A percentile compares a stretch with the other conserved stretches of the same genome.
These are phyloP conservation scores for Chaetothyriales sp. DNA, from an alignment of 2,329 filamentous ascomycete genomes.

Conservation along the genomic window DNA sequence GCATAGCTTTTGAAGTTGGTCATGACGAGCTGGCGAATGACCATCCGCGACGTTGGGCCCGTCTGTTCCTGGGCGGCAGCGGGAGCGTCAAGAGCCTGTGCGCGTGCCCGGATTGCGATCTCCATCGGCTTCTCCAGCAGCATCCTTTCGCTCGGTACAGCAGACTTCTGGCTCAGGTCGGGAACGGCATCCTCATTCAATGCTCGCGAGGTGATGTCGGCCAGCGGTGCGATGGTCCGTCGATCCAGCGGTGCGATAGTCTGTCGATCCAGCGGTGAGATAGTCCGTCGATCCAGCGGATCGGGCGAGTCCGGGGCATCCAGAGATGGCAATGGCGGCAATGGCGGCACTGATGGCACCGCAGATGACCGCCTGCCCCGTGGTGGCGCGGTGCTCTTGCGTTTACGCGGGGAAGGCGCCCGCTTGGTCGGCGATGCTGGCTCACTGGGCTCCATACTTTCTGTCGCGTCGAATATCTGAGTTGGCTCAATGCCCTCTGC, in stretches of 20 bases:
- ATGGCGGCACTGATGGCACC: constrained; percentile 23
- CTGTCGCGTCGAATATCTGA: constrained; percentile 45
- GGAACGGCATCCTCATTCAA: constrained; percentile 48
- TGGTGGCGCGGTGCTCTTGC: constrained; percentile 44
- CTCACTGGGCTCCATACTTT: constrained; percentile 34
- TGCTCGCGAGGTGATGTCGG: constrained; percentile 57
- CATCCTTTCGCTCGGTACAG: constrained; percentile 60
- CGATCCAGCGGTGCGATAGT: constrained; percentile 37
- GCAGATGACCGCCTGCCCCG: constrained; percentile 27
- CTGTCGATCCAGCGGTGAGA: constrained; percentile 46
- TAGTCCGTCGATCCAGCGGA: constrained; percentile 34
- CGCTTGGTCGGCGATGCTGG: constrained; percentile 43
- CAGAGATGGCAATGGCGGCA: constrained; percentile 29
- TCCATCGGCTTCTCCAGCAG: constrained; percentile 83
- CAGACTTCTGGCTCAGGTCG: constrained; percentile 31
- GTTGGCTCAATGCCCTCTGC: constrained; percentile 45
- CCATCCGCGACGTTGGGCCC: constrained; percentile 70
- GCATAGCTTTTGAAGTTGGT: constrained; percentile 99
- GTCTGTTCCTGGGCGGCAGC: constrained; percentile 54
- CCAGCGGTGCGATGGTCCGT: constrained; percentile 45
- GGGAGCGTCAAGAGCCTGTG: constrained; percentile 28
- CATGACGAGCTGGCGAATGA: constrained; percentile 81
- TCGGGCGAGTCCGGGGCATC: constrained; percentile 45
- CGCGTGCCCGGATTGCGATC: constrained; percentile 76
- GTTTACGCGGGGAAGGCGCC: constrained; percentile 47